Evolutionary conservation across 306 rosid species (phyloP), one percentile per base, ranked within the genome.

Genomic region (Lablab purpureus): DNA sequence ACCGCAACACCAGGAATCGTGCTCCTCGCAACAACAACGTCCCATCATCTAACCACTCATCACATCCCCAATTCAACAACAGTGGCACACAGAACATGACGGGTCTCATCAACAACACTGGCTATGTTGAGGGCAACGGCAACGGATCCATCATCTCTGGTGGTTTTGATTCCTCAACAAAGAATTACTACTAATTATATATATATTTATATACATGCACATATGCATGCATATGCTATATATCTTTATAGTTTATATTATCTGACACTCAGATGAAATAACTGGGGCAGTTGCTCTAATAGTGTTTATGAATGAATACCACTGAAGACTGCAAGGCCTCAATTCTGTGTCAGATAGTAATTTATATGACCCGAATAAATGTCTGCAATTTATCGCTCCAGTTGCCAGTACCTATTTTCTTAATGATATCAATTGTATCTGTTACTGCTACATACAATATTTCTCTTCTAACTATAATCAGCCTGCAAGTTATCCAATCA

Each of bases 71-170:
- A 43, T n/a, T 52, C 15, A 13, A 15, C 63, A 63, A 76, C 30
- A 14, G 49, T 0, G 83, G 86, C 30, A 45, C 71, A 27, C 86
- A 46, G 11, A 36, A 64, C 58, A 55, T 77, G 75, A 23, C 27
- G 9, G 86, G 80, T 73, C 83, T 65, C 47, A 72, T 77, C 23
- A 77, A 83, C 79, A 83, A 83, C 72, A 9, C 72, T 8, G 86
- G 86, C 45, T 72, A 46, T 49, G 68, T 45, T 19, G 0, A 32
- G 17, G 86, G 86, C 30, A 45, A 83, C 28, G 80, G 80, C 71
- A 83, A 83, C 41, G 86, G 83, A 55, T 32, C 66, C 49, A 22
- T 83, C 71, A 4, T 83, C 65, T 34, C 34, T 32, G 86, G 86
- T 7, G 7, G 21, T 58, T 77, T 83, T 77, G 79, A 83, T 14